Evolutionary conservation across 2,329 filamentous ascomycete genomes (phyloP).

Genomic region (Penicillium paneum): DNA sequence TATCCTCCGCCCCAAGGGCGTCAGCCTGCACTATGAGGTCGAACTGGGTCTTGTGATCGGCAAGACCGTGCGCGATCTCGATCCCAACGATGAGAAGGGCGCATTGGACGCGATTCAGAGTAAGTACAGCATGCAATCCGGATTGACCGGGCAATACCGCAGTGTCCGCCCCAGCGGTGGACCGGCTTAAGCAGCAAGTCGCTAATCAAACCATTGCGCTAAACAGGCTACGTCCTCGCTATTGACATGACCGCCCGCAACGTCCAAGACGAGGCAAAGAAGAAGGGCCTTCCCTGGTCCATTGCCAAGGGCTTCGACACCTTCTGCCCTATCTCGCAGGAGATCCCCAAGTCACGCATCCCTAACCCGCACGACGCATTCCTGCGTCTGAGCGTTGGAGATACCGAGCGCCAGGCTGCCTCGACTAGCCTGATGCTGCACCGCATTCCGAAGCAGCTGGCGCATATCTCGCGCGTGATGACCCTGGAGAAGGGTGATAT

Average conservation of each 20-base stretch:
- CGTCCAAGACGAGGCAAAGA: slow-evolving; percentile 93
- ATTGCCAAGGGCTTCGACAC: slow-evolving; percentile 98
- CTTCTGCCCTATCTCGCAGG: slow-evolving; percentile 80
- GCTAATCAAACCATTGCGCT: background rate
- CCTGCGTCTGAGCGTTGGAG: slow-evolving; percentile 81
- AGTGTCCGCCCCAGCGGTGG: background rate
- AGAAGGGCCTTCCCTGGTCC: slow-evolving; percentile 91
- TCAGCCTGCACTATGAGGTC: slow-evolving; percentile 89
- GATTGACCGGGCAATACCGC: background rate
- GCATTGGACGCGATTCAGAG: slow-evolving; percentile 79
- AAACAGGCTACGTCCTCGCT: slow-evolving; percentile 73
- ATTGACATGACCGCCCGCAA: slow-evolving; percentile 99
- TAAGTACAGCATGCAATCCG: slow-evolving; percentile 34
- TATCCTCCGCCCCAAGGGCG: slow-evolving; percentile 75
- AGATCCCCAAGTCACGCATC: slow-evolving; percentile 76
- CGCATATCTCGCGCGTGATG: slow-evolving; percentile 94
- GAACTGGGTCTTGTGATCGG: slow-evolving; percentile 89
- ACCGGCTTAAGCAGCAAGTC: background rate
- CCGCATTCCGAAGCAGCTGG: slow-evolving; percentile 78
- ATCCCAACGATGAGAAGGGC: slow-evolving; percentile 68
- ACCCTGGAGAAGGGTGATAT: slow-evolving; percentile 88
- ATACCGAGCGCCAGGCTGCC: slow-evolving; percentile 73
- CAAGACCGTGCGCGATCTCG: slow-evolving; percentile 71
- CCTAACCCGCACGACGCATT: slow-evolving; percentile 84
- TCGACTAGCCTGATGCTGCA: slow-evolving; percentile 95